Base-by-base conservation (phyloP, 768 basidiomycete species). In the Kwoniella botswanensis region DNA sequence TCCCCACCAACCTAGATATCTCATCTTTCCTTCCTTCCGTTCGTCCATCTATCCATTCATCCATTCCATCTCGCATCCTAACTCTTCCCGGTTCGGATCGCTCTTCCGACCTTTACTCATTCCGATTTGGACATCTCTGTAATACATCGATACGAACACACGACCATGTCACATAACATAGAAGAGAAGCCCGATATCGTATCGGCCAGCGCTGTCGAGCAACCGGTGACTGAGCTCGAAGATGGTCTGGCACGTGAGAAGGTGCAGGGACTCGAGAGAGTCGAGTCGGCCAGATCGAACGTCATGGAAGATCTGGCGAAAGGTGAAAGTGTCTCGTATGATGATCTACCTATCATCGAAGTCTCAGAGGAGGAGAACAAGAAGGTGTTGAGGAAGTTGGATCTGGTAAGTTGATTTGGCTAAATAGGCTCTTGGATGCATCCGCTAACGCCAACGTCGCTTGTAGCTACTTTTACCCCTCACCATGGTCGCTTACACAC, bases 401-500 rank as follows among this genome's bases (percentile, higher is more conserved):
- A 75, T 42, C 17, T 62, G 53, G 74, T 75, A 59, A 54, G 74
- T 75, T 35, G 17, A 11, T 22, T 4, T 35, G 35, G 21, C 5
- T 35, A 22, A 42, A 17, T 2, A 18, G 11, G n/a, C 46, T 22
- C 29, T 35, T 1, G 11, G n/a, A 18, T 22, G 15, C 35, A 12
- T 4, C 10, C 4, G 29, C 53, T 62, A 44, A 62, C 22, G 4
- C 22, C 6, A 11, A 41, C 6, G 3, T 4, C 21, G 5, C 41
- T 35, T 12, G 18, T 22, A 76, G 74, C 41, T 76, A 0, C 70
- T 76, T 4, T 60, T 76, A 17, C 75, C 75, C 10, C 72, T 76
- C 9, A 71, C 73, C 9, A 76, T 76, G 75, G 65, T 65, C 26
- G 75, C 75, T 13, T 76, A 76, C 54, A 74, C 72, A 10, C 35